Base-by-base conservation (phyloP, 352 stramenopile species). In the Phytophthora foliorum region DNA sequence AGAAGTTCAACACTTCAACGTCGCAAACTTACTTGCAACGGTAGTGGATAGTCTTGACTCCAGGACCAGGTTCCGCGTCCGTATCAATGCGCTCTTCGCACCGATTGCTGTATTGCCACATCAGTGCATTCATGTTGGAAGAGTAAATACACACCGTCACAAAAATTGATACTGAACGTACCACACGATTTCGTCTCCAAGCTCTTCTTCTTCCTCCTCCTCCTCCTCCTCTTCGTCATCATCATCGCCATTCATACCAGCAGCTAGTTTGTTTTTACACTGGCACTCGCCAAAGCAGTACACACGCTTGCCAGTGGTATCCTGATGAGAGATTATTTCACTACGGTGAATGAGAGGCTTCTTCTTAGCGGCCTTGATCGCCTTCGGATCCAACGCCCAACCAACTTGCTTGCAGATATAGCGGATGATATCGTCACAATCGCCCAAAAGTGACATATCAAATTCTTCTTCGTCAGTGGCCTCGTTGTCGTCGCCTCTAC, bases 401-500 rank as follows among this genome's bases (percentile, higher is more conserved):
- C 74, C 72, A 45, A 75, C 75, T 64, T 84, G 58, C 3, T 80
- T 63, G 48, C 82, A 92, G 51, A 97, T 71, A 32, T 94, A 84
- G 45, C 76, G 66, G 27, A 93, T 81, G 36, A 95, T 89, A 31
- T 78, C 68, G 55, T 97, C 89, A 50, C 90, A 96, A 58, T 94
- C 77, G 8, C 88, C 89, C 10, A 97, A 64, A 8, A 95, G 72
- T 50, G 89, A 89, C 63, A 95, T 38, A 56, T 97, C 90, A 56
- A 97, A 95, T 38, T 88, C 80, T 34, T 89, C 68, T 55, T 78
- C 72, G 17, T 88, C 66, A 42, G 69, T 59, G 11, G 36, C 42
- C 2, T 56, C 39, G 6, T 64, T 27, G 4, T 59, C 46, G 48
- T 72, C 75, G 4, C 41, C 72, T 24, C 61, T 75, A 36, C 46